Evolutionary conservation across 2,329 filamentous ascomycete species (phyloP).

Genomic region (Zymoseptoria tritici): DNA sequence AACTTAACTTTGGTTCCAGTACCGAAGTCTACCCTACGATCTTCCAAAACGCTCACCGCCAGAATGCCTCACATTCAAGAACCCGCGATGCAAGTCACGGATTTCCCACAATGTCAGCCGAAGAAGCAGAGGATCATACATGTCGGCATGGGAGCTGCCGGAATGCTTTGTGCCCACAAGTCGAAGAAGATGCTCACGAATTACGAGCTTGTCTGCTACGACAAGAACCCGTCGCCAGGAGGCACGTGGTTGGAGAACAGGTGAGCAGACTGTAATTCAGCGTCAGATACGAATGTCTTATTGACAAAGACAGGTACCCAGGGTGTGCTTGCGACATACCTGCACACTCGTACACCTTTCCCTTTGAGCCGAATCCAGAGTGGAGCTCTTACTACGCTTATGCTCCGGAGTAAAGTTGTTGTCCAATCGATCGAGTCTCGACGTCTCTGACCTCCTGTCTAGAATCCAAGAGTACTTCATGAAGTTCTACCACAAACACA

Average conservation of each 20-base stretch:
- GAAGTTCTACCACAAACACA: conserved; percentile 30
- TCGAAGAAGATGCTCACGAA: conserved; percentile 13
- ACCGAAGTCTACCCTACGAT: background rate
- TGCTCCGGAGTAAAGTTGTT: conserved; percentile 26
- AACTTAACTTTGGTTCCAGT: background rate
- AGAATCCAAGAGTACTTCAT: conserved; percentile 36
- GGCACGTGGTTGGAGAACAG: conserved; percentile 41
- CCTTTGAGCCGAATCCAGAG: conserved; percentile 12
- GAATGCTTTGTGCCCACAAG: conserved; percentile 11
- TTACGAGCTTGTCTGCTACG: conserved; percentile 35
- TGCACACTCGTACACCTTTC: conserved; percentile 29
- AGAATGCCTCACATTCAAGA: conserved; percentile 14
- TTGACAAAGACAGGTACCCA: conserved; percentile 1
- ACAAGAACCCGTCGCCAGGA: conserved; percentile 32
- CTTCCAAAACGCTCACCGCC: background rate
- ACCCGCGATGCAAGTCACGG: conserved; percentile 10
- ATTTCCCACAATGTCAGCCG: conserved; percentile 15
- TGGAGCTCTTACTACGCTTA: conserved; percentile 30
- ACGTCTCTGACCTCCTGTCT: background rate
- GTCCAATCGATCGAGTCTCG: background rate
- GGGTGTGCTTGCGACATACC: conserved; percentile 31
- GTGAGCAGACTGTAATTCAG: conserved; percentile 25
- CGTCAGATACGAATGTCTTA: conserved; percentile 29
- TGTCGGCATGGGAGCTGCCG: conserved; percentile 16
- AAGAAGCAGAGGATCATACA: conserved; percentile 16